Conservation (phyloP, 192 early-diverging fungal species). For the Glomus cerebriforme region DNA sequence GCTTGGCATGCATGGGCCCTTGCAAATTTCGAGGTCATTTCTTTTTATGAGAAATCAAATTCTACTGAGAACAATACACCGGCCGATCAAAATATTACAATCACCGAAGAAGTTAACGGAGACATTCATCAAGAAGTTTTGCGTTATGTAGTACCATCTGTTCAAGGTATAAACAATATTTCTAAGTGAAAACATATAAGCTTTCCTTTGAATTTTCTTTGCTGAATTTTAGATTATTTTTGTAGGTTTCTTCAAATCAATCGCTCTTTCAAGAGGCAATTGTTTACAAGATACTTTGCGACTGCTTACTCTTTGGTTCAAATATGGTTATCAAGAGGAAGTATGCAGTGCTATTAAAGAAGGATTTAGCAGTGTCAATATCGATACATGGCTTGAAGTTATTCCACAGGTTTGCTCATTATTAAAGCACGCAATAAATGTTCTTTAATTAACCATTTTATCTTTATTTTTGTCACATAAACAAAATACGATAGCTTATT, state of each 20-base stretch:
- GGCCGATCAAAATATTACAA: conserved; percentile 29
- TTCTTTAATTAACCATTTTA: background rate
- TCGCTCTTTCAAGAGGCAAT: conserved; percentile 80
- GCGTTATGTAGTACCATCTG: conserved; percentile 84
- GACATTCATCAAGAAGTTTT: conserved; percentile 43
- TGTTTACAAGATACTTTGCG: conserved; percentile 95
- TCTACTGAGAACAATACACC: conserved; percentile 37
- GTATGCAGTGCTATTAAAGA: conserved; percentile 81
- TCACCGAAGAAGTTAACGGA: background rate
- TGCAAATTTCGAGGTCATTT: conserved; percentile 86
- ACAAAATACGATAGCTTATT: conserved; percentile 59
- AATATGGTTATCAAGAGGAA: conserved; percentile 86
- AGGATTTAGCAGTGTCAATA: conserved; percentile 80
- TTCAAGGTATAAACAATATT: conserved; percentile 48
- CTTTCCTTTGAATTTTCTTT: background rate
- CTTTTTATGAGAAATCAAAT: conserved; percentile 66
- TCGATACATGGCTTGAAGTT: conserved; percentile 96
- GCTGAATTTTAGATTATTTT: background rate
- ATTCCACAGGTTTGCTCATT: conserved; percentile 73
- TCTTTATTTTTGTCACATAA: background rate
- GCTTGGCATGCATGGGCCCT: conserved; percentile 98
- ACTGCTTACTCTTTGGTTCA: conserved; percentile 93
- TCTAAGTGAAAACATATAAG: conserved; percentile 21
- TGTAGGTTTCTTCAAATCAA: conserved; percentile 87
- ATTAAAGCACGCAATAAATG: background rate